Evolutionary conservation across 345 rosid genomes (phyloP).

Genomic region (Aquilaria sinensis): DNA sequence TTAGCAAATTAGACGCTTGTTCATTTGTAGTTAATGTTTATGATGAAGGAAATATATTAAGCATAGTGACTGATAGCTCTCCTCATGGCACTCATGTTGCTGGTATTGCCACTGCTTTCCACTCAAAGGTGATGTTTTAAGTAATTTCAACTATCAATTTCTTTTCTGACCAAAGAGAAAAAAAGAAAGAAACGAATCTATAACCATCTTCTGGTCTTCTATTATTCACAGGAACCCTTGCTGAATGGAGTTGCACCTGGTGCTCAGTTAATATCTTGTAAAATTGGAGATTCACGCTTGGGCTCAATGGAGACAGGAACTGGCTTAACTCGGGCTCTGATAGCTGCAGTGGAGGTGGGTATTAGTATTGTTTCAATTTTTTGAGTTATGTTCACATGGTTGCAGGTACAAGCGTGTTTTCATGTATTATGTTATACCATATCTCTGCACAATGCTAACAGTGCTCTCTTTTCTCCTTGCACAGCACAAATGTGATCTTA

Average conservation of each 20-base stretch:
- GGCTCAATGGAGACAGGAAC: conserved; percentile 99
- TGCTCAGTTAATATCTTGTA: conserved; percentile 93
- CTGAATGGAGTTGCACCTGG: conserved; percentile 98
- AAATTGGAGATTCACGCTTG: conserved; percentile 92
- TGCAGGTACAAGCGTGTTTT: background rate
- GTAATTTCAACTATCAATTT: conserved; percentile 1
- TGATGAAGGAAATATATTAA: conserved; percentile 74
- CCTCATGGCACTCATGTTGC: conserved; percentile 99
- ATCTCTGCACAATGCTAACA: background rate
- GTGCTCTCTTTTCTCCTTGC: conserved; percentile 8
- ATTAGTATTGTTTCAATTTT: conserved; percentile 1
- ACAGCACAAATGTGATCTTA: conserved; percentile 97
- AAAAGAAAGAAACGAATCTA: background rate
- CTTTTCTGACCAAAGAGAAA: background rate
- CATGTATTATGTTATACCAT: background rate
- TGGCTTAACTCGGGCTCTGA: conserved; percentile 82
- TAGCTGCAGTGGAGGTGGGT: conserved; percentile 87
- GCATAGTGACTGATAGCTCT: conserved; percentile 92
- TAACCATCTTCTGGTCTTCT: conserved; percentile 4
- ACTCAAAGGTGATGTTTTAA: conserved; percentile 59
- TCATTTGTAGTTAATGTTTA: conserved; percentile 76
- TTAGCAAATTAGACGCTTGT: conserved; percentile 96
- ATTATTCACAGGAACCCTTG: conserved; percentile 64
- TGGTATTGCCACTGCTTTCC: conserved; percentile 93
- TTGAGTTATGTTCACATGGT: background rate